A percentile compares a stretch with the other conserved stretches of the same genome.
phyloP scores from a whole-genome alignment of 2,329 filamentous ascomycete species.

The Tolypocladium cylindrosporum region DNA sequence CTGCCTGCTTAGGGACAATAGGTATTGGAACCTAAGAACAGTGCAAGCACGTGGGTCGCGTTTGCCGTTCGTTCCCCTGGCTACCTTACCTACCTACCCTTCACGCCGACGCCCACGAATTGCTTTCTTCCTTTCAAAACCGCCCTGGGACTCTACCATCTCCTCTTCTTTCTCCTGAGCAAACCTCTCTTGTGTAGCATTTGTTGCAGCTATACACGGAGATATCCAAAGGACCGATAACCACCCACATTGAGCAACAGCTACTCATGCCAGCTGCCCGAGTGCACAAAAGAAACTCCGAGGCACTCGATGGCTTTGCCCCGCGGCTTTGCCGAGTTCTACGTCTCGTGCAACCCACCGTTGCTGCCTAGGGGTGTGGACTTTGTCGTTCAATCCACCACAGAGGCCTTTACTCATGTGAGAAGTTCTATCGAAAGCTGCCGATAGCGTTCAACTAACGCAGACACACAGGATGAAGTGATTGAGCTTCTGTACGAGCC shows the following conservation, averaged over 20 bases:
- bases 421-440: not conserved
- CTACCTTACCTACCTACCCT: not conserved
- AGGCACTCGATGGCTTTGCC: not conserved
- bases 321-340: conserved; percentile 17
- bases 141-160: not conserved
- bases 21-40: not conserved
- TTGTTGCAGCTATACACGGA: not conserved
- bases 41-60: not conserved
- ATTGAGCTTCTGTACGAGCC: conserved; percentile 26
- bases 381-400: conserved; percentile 10
- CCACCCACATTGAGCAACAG: not conserved
- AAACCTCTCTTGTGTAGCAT: not conserved
- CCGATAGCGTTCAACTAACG: not conserved
- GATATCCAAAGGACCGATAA: not conserved
- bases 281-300: not conserved
- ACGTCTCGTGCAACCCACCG: conserved; percentile 23
- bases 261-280: not conserved
- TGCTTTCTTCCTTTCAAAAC: not conserved
- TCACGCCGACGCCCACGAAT: not conserved
- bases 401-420: not conserved
- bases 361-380: conserved; percentile 19
- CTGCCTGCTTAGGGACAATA: not conserved
- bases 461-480: conserved; percentile 6
- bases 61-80: not conserved
- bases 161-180: not conserved